Percentiles rank a stretch among this genome's conserved stretches.
These are phyloP conservation scores for Yamadazyma sp. DNA, from an alignment of 1,139 yeast species.

Conservation along the genomic window DNA sequence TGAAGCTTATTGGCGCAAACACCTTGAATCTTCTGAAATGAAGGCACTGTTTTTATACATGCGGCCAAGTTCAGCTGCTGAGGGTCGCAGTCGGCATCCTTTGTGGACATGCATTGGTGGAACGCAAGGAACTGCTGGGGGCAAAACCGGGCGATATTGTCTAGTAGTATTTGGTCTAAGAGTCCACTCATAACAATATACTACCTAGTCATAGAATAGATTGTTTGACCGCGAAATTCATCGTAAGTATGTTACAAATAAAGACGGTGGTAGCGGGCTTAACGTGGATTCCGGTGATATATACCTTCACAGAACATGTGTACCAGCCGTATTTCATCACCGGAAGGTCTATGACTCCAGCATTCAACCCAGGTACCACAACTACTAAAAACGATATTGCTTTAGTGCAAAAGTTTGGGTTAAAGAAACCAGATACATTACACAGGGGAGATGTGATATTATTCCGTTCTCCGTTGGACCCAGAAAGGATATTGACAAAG, in stretches of 20 bases:
- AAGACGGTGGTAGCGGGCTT: slow-evolving; percentile 29
- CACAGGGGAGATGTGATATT: slow-evolving; percentile 72
- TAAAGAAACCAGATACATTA: slow-evolving; percentile 47
- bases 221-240: not conserved
- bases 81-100: slow-evolving; percentile 46
- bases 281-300: slow-evolving; percentile 79
- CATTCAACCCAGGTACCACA: slow-evolving; percentile 66
- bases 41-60: slow-evolving; percentile 65
- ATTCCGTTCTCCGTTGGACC: slow-evolving; percentile 76
- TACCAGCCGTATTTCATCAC: slow-evolving; percentile 74
- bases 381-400: slow-evolving; percentile 65
- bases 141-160: slow-evolving; percentile 59
- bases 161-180: slow-evolving; percentile 33
- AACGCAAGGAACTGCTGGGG: slow-evolving; percentile 64
- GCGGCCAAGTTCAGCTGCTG: slow-evolving; percentile 53
- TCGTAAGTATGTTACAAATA: not conserved
- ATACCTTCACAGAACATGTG: slow-evolving; percentile 68
- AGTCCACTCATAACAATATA: slow-evolving; percentile 19
- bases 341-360: slow-evolving; percentile 88
- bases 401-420: slow-evolving; percentile 63
- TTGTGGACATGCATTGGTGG: slow-evolving; percentile 59
- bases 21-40: slow-evolving; percentile 61
- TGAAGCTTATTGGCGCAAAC: slow-evolving; percentile 56
- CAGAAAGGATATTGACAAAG: slow-evolving; percentile 71
- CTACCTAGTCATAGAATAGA: not conserved